These are phyloP conservation scores for Penicillium diatomitis DNA, from an alignment of 495 filamentous ascomycete genomes.

Conservation along the genomic window DNA sequence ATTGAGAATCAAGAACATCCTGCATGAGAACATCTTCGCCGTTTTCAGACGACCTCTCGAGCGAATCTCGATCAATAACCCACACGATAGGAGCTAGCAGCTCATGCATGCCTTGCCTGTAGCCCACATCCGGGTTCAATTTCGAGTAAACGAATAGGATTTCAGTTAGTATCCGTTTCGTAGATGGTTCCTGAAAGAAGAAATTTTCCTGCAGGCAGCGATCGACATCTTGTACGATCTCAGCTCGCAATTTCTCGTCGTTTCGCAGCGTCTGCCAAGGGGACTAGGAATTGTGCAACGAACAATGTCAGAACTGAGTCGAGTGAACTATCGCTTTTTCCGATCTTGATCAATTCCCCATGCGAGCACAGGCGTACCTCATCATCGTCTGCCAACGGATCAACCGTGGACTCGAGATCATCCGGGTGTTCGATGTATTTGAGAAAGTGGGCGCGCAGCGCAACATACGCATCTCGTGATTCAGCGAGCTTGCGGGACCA, in stretches of 20 bases:
- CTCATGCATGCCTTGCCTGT: slow-evolving; percentile 97
- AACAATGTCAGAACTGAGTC: slow-evolving; percentile 26
- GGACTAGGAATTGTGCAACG: slow-evolving; percentile 47
- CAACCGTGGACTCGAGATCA: slow-evolving; percentile 60
- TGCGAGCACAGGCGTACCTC: slow-evolving; percentile 45
- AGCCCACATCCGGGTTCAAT: slow-evolving; percentile 77
- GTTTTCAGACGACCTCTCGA: slow-evolving; percentile 35
- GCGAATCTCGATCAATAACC: slow-evolving; percentile 75
- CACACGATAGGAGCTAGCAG: slow-evolving; percentile 84
- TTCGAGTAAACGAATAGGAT: slow-evolving; percentile 93
- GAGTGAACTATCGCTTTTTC: no score
- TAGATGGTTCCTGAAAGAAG: slow-evolving; percentile 72
- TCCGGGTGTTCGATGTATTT: slow-evolving; percentile 75
- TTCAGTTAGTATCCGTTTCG: slow-evolving; percentile 77
- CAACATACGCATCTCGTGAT: slow-evolving; percentile 63
- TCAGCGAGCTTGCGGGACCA: slow-evolving; percentile 62
- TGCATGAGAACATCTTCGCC: slow-evolving; percentile 42
- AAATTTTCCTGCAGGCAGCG: slow-evolving; percentile 85
- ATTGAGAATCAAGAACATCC: slow-evolving; percentile 58
- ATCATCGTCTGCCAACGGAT: slow-evolving; percentile 81
- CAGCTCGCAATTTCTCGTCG: slow-evolving; percentile 74
- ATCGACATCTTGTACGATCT: slow-evolving; percentile 94
- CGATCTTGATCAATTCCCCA: no score
- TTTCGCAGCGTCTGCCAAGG: slow-evolving; percentile 79
- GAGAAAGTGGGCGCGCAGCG: slow-evolving; percentile 64